Percentiles rank a stretch among this genome's conserved stretches.
Evolutionary conservation across 805 yeast genomes (phyloP).

Genomic region (Metschnikowia dekortorum): DNA sequence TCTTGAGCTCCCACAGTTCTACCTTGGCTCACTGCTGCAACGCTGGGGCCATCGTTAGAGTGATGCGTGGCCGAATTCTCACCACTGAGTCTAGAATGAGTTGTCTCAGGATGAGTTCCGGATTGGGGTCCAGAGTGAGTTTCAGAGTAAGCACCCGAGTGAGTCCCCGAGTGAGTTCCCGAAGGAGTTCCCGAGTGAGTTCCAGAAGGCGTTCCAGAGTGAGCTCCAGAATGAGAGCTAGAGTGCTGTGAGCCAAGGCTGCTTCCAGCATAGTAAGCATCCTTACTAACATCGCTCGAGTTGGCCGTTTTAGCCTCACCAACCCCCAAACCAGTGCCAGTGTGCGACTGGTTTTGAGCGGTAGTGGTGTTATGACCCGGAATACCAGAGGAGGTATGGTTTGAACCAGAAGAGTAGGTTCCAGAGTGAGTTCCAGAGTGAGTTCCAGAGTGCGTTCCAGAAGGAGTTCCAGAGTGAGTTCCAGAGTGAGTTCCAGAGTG

Average conservation of each 20-base stretch:
- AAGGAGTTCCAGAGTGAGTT: too few species aligned
- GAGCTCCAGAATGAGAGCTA: background rate
- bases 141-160: too few species aligned
- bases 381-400: background rate
- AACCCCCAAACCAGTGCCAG: constrained; percentile 19
- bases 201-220: background rate
- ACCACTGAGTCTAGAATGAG: too few species aligned
- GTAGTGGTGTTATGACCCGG: background rate
- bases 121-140: too few species aligned
- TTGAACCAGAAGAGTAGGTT: too few species aligned
- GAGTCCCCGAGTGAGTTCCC: too few species aligned
- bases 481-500: too few species aligned
- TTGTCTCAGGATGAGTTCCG: too few species aligned
- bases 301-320: constrained; percentile 3
- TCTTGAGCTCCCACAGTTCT: background rate
- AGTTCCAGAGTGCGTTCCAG: too few species aligned
- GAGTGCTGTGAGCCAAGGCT: constrained; percentile 4
- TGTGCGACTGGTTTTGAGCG: background rate
- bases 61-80: too few species aligned
- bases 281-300: background rate
- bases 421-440: too few species aligned
- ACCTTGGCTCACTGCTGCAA: constrained; percentile 2
- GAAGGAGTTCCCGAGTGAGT: background rate
- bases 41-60: background rate
- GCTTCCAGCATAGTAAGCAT: constrained; percentile 14